Evolutionary conservation across 345 rosid species (phyloP).

Genomic region (Sisymbrium altissimum): DNA sequence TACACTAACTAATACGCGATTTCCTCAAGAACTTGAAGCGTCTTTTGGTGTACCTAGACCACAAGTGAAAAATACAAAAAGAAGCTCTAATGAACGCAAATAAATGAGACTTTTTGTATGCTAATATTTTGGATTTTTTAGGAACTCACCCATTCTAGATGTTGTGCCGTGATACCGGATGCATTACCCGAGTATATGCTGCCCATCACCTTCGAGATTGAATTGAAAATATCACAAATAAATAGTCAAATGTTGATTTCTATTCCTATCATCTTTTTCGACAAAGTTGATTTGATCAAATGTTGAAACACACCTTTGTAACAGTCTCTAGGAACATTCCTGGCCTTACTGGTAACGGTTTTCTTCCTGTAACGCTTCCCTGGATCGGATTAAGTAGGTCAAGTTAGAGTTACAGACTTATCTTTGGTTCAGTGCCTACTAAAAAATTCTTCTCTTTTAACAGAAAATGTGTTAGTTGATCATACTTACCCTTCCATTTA

Average conservation of each 20-base stretch:
- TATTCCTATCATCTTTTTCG: background rate
- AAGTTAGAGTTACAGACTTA: background rate
- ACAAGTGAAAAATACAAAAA: slow-evolving; percentile 6
- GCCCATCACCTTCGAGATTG: slow-evolving; percentile 68
- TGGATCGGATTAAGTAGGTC: slow-evolving; percentile 33
- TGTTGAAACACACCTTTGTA: slow-evolving; percentile 56
- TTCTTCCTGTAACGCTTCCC: slow-evolving; percentile 72
- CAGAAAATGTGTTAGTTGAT: background rate
- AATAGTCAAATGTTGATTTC: background rate
- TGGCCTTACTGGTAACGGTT: slow-evolving; percentile 87
- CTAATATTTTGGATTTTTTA: background rate
- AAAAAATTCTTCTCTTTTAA: background rate
- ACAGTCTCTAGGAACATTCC: slow-evolving; percentile 97
- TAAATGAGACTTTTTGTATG: background rate
- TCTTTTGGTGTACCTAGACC: slow-evolving; percentile 82
- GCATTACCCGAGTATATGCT: slow-evolving; percentile 76
- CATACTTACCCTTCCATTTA: slow-evolving; percentile 66
- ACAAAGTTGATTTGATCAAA: background rate
- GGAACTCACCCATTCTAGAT: slow-evolving; percentile 82
- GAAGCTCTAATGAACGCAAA: background rate
- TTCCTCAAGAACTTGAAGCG: slow-evolving; percentile 79
- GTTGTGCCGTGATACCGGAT: slow-evolving; percentile 90
- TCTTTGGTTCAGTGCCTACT: background rate
- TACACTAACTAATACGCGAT: slow-evolving; percentile 55
- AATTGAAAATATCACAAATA: background rate